Evolutionary conservation across 306 rosid species (phyloP).

Genomic region (Prosopis cineraria): DNA sequence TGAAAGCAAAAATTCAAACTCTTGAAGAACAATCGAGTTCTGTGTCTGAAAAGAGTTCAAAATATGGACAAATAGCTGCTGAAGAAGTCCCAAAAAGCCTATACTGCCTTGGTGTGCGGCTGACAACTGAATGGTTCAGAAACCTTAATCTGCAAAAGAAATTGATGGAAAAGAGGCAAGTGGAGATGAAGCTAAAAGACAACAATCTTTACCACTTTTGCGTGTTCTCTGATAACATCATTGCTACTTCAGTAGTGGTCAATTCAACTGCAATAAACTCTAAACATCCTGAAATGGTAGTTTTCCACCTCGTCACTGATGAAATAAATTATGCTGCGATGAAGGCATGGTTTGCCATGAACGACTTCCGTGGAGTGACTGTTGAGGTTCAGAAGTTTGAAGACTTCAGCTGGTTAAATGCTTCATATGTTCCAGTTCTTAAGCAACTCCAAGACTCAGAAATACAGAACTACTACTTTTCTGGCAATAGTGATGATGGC

Average conservation of each 20-base stretch:
- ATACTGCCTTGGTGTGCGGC: constrained; percentile 80
- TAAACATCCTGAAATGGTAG: constrained; percentile 61
- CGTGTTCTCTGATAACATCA: constrained; percentile 81
- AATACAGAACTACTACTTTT: constrained; percentile 83
- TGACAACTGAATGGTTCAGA: constrained; percentile 82
- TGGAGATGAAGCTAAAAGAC: constrained; percentile 69
- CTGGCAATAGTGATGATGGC: constrained; percentile 67
- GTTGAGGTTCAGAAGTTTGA: constrained; percentile 84
- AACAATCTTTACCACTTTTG: constrained; percentile 74
- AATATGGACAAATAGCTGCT: constrained; percentile 92
- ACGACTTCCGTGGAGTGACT: constrained; percentile 63
- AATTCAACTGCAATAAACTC: constrained; percentile 80
- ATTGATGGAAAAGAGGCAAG: constrained; percentile 55
- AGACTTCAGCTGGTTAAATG: constrained; percentile 81
- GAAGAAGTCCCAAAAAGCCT: constrained; percentile 90
- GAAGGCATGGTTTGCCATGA: constrained; percentile 90
- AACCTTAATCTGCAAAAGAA: constrained; percentile 56
- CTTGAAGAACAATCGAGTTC: constrained; percentile 82
- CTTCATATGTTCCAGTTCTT: constrained; percentile 91
- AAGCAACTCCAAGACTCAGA: constrained; percentile 96
- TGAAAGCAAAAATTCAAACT: constrained; percentile 79
- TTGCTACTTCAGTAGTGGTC: constrained; percentile 90
- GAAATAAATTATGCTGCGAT: constrained; percentile 80
- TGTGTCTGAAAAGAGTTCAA: constrained; percentile 80
- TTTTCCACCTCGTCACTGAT: constrained; percentile 87